Base-by-base conservation (phyloP, 2,329 filamentous ascomycete genomes). In the Exophiala aquamarina region DNA sequence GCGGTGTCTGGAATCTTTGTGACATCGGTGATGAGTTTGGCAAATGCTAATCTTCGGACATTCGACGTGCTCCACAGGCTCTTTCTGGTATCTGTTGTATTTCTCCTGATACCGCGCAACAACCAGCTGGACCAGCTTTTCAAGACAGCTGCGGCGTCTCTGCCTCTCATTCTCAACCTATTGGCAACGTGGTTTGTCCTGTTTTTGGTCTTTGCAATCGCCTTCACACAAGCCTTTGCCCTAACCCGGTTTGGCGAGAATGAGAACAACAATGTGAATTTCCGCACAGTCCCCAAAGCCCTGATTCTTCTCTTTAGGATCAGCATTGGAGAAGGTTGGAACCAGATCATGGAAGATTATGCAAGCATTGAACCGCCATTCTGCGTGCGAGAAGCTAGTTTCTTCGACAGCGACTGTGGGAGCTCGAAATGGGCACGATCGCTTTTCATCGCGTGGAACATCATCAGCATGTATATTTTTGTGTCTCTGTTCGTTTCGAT, bases 401-500 rank as follows among this genome's bases (percentile, higher is more conserved):
- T 95, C 67, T 92, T 90, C 61, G 73, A 87, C 33, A 93, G 89
- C 60, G 94, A 98, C 69, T 98, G 93, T 63, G 93, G 93, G 49
- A 95, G 92, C 70, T 80, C 83, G 41, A 79, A 83, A 31, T 98
- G 93, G 90, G 90, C 93, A 6, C 79, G 90, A 41, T 82, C 84
- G 26, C 75, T 98, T 8, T 98, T 98, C 72, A 90, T 97, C 48
- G 82, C 86, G 3, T 98, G 93, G 93, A 98, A 98, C 73, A 92
- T 98, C 61, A 79, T 98, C 69, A 97, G 92, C 86, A 98, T 98
- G 93, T 98, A 98, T 71, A 95, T 98, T 62, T 98, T 98, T 63
- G 92, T 97, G 63, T 96, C 92, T 63, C 73, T 98, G 64, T 98
- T 98, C 67, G 92, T 98, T 49, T 98, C 93, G 39, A 83, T 98